Percentiles rank a stretch among this genome's conserved stretches.
phyloP scores from a whole-genome alignment of 2,329 filamentous ascomycete species.

The Zymoseptoria crescenta region DNA sequence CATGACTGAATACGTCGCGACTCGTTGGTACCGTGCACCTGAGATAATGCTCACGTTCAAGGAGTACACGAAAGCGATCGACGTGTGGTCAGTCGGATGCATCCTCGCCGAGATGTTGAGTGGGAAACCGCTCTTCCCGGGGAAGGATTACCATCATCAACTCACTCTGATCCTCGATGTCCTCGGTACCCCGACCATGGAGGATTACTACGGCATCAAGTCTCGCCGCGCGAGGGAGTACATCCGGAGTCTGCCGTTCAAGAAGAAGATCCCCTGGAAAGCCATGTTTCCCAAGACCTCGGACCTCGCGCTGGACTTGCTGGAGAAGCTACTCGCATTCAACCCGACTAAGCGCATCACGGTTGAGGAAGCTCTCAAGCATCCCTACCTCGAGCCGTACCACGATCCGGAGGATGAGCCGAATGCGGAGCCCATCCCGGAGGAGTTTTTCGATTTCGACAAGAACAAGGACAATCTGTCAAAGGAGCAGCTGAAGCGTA shows the following conservation, averaged over 20 bases:
- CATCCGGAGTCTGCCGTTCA: conserved; percentile 55
- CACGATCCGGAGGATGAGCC: conserved; percentile 98
- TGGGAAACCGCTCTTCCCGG: conserved; percentile 94
- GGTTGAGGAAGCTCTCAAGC: conserved; percentile 92
- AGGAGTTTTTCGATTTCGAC: conserved; percentile 99
- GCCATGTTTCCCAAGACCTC: conserved; percentile 98
- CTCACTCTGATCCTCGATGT: conserved; percentile 95
- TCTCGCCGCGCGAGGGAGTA: conserved; percentile 94
- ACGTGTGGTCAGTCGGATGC: conserved; percentile 98
- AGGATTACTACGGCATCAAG: conserved; percentile 99
- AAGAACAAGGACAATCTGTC: conserved; percentile 98
- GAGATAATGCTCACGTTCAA: conserved; percentile 99
- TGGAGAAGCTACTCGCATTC: conserved; percentile 94
- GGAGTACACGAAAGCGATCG: conserved; percentile 99
- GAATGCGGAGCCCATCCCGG: conserved; percentile 89
- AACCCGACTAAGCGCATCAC: conserved; percentile 98
- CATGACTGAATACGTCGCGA: conserved; percentile 99
- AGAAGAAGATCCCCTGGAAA: conserved; percentile 91
- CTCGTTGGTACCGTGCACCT: conserved; percentile 95
- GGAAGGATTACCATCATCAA: conserved; percentile 99
- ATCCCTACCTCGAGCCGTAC: conserved; percentile 97
- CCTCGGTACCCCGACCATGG: conserved; percentile 96
- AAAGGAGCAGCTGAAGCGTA: conserved; percentile 95
- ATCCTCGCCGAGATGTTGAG: conserved; percentile 98
- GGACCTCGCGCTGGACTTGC: conserved; percentile 84